Conservation (phyloP, 1,284 basidiomycete species). For the Sanghuangporus sanghuang region DNA sequence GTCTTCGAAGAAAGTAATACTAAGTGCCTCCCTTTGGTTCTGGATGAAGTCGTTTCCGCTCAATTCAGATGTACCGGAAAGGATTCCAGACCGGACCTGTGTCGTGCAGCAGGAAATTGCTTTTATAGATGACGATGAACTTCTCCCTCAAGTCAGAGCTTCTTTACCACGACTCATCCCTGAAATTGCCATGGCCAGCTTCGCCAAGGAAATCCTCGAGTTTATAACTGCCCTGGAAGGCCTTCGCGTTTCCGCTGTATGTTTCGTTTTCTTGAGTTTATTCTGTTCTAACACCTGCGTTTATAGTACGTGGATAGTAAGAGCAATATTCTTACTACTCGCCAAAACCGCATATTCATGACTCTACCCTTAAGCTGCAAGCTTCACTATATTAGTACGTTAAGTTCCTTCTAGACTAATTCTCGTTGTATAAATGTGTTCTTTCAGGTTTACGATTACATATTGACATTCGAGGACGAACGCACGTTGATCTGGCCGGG, state of each 20-base stretch:
- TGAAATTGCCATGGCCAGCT: background rate
- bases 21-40: no score
- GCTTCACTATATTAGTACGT: background rate
- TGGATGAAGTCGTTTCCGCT: background rate
- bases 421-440: background rate
- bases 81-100: background rate
- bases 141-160: background rate
- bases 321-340: background rate
- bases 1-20: background rate
- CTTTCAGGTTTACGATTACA: conserved; percentile 5
- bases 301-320: background rate
- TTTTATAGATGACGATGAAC: background rate
- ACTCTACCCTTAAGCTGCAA: background rate
- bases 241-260: background rate
- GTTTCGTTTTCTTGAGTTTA: background rate
- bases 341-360: background rate
- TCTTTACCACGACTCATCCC: background rate
- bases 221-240: background rate
- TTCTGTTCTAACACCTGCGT: background rate
- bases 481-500: conserved; percentile 2
- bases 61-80: background rate
- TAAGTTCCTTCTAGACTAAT: background rate
- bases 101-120: background rate
- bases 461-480: conserved; percentile 7
- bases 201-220: background rate